phyloP scores from a whole-genome alignment of 2,329 filamentous ascomycete species.

The Colletotrichum euphorbiae region DNA sequence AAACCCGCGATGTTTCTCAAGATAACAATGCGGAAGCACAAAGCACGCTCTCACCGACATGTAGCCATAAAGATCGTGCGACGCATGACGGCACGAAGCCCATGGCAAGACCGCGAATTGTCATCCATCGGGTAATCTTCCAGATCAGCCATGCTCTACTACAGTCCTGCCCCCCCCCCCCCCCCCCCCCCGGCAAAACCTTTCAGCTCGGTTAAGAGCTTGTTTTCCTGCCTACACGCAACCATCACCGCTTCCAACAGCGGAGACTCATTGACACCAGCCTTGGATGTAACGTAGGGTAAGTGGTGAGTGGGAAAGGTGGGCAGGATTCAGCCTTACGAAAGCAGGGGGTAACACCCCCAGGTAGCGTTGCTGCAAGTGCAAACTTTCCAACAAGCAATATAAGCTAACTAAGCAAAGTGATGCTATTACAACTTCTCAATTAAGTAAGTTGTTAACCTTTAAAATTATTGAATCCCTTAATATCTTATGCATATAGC shows the following conservation, averaged over 20 bases:
- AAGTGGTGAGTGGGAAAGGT: not conserved
- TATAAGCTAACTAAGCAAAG: no score
- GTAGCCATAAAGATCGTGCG: not conserved
- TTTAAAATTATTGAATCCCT: no score
- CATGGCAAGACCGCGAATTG: not conserved
- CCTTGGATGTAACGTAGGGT: no score
- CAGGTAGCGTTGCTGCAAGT: no score
- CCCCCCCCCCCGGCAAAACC: not conserved
- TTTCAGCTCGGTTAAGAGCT: not conserved
- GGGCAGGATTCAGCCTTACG: not conserved
- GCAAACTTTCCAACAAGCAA: no score
- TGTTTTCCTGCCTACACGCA: not conserved
- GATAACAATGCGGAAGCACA: conserved; percentile 21
- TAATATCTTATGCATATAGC: no score
- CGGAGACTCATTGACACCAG: not conserved
- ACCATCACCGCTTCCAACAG: no score
- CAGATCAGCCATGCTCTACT: no score
- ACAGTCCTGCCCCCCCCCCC: no score
- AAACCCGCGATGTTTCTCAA: not conserved
- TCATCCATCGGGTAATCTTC: not conserved
- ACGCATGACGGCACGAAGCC: conserved; percentile 1
- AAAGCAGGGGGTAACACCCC: no score
- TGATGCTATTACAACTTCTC: no score
- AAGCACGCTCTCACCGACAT: not conserved
- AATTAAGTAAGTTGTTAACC: no score